Conservation (phyloP, 78 protist species). For the Salpingoeca rosetta region DNA sequence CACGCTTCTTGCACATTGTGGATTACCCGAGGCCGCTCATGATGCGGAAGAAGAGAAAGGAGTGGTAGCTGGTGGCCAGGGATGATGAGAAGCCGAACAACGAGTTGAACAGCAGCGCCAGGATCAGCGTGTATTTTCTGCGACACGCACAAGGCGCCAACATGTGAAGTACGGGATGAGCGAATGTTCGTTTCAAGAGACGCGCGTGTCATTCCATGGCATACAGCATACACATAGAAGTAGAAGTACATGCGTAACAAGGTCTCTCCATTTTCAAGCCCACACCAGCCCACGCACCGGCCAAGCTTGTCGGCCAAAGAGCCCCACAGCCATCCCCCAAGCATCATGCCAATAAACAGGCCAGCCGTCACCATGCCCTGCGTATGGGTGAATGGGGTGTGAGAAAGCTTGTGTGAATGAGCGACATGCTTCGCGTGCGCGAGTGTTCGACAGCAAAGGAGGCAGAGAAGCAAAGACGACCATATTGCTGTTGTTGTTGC, state of each 20-base stretch:
- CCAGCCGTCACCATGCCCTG: conserved; percentile 5
- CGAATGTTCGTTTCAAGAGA: too few species aligned
- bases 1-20: neutral
- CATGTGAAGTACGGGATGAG: too few species aligned
- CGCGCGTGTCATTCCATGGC: too few species aligned
- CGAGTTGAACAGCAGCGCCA: conserved; percentile 26
- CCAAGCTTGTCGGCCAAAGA: conserved; percentile 5
- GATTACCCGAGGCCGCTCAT: conserved; percentile 24
- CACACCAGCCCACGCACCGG: neutral
- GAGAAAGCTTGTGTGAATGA: neutral
- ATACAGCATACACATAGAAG: too few species aligned
- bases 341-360: conserved; percentile 33
- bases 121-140: too few species aligned
- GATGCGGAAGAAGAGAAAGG: conserved; percentile 2
- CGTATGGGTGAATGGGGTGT: neutral
- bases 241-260: neutral
- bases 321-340: conserved; percentile 27
- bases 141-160: too few species aligned
- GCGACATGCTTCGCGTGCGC: too few species aligned
- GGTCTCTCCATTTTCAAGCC: neutral
- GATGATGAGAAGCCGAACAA: neutral
- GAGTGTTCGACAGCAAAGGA: too few species aligned
- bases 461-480: neutral
- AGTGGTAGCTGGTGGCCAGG: neutral
- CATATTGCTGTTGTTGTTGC: too few species aligned